Evolutionary conservation across 139 green algal genomes (phyloP).

Genomic region (Chlamydomonas asymmetrica): DNA sequence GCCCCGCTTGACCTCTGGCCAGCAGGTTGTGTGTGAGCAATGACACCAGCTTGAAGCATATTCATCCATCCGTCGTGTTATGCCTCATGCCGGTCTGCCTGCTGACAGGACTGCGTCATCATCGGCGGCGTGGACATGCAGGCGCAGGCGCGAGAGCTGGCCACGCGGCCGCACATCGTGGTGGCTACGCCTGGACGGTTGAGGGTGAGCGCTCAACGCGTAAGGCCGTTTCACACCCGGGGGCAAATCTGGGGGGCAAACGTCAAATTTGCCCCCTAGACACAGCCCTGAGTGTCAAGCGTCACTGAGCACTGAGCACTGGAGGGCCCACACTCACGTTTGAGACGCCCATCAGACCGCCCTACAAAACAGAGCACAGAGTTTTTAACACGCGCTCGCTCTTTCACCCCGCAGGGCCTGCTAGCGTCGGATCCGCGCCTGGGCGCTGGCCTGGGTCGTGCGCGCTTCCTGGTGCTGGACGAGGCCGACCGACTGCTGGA

Average conservation of each 20-base stretch:
- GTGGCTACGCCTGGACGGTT: constrained; percentile 93
- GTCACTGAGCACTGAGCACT: neutral
- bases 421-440: constrained; percentile 41
- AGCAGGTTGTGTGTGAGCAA: no score
- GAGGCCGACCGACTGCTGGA: constrained; percentile 95
- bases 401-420: constrained; percentile 42
- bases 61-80: no score
- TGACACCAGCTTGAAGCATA: no score
- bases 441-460: constrained; percentile 44
- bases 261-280: no score
- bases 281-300: neutral
- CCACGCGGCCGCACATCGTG: constrained; percentile 86
- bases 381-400: neutral
- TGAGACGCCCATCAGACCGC: neutral
- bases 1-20: no score
- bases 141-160: constrained; percentile 74
- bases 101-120: constrained; percentile 69
- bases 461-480: constrained; percentile 89
- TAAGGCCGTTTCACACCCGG: neutral
- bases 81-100: no score
- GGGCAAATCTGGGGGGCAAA: constrained; percentile 1
- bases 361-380: neutral
- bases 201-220: constrained; percentile 16
- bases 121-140: constrained; percentile 91
- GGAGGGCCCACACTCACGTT: neutral